Conservation (phyloP, 495 filamentous ascomycete species). For the Echria macrotheca region DNA sequence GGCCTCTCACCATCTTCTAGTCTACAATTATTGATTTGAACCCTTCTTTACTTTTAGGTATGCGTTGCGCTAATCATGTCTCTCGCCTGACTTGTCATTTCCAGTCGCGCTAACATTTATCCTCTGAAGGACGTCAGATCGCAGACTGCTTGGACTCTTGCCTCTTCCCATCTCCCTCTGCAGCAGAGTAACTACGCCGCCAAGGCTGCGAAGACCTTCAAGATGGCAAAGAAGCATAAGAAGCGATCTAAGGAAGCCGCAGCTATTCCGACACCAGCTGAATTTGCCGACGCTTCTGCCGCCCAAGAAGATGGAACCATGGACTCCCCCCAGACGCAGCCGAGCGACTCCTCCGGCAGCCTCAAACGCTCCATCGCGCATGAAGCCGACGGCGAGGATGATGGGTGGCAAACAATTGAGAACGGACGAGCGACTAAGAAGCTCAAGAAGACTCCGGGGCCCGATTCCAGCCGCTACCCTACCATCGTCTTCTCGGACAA, state of each 20-base stretch:
- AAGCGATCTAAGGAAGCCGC: conserved; percentile 7
- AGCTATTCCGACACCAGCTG: background rate
- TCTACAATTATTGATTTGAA: no score
- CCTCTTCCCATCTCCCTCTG: no score
- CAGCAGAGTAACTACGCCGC: no score
- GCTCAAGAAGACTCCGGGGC: conserved; percentile 52
- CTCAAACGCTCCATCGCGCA: conserved; percentile 40
- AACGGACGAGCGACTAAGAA: conserved; percentile 46
- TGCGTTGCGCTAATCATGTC: no score
- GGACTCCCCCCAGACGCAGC: conserved; percentile 11
- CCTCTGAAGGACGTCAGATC: no score
- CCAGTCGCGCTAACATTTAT: no score
- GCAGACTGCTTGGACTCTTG: no score
- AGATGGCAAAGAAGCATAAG: conserved; percentile 28
- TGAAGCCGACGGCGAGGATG: conserved; percentile 32
- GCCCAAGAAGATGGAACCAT: no score
- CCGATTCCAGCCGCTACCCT: conserved; percentile 61
- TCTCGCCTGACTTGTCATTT: no score
- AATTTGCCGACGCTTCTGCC: background rate
- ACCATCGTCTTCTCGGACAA: conserved; percentile 62
- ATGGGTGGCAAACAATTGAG: conserved; percentile 49
- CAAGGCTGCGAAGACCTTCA: no score
- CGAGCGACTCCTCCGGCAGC: conserved; percentile 19
- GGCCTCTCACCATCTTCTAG: no score
- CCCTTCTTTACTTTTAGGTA: no score